Conservation (phyloP, 2,329 filamentous ascomycete species). For the Monilinia fructigena region DNA sequence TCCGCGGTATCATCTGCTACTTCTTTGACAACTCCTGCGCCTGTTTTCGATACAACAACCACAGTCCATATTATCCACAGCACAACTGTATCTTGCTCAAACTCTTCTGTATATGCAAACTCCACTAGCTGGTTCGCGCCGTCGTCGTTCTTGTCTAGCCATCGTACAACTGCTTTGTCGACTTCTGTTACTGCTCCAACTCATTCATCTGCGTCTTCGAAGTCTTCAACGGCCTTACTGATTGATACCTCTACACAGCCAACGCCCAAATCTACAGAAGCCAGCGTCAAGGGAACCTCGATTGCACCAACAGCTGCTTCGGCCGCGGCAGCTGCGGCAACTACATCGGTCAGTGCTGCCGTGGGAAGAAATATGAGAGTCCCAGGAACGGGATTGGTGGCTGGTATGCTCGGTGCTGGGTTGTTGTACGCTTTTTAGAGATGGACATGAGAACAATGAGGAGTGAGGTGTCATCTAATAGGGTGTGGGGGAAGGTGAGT, state of each 20-base stretch:
- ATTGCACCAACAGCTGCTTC: not conserved
- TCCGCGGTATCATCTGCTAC: not conserved
- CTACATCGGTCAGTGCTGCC: not conserved
- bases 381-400: not conserved
- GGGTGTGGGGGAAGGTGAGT: not conserved
- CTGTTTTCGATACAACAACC: not conserved
- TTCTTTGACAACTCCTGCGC: constrained; percentile 1
- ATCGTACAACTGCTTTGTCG: constrained; percentile 2
- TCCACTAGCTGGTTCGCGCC: constrained; percentile 5
- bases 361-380: constrained; percentile 1
- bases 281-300: not conserved
- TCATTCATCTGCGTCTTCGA: not conserved
- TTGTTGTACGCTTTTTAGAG: not conserved
- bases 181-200: not conserved
- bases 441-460: not conserved
- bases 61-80: constrained; percentile 6
- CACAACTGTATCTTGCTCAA: constrained; percentile 12
- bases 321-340: not conserved
- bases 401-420: not conserved
- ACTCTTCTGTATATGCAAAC: not conserved
- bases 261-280: not conserved
- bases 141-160: constrained; percentile 8
- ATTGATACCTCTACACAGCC: constrained; percentile 16
- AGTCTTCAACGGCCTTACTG: constrained; percentile 7
- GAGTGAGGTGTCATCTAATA: not conserved